These are phyloP conservation scores for Teratosphaeria pseudoeucalypti DNA, from an alignment of 2,329 filamentous ascomycete species.

Conservation along the genomic window DNA sequence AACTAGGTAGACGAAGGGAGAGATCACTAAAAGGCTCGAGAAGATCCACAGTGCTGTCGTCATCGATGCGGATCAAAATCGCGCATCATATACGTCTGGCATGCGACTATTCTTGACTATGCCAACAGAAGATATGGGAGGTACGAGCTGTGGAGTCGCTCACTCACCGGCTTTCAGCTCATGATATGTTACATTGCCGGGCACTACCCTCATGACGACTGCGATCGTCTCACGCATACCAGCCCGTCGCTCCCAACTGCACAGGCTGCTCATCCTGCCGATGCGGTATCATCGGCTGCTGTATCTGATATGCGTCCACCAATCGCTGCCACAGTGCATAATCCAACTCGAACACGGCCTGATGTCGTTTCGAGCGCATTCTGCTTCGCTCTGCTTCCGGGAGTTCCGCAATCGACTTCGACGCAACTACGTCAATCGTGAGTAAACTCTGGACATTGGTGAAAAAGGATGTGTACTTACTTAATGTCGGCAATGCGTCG, in stretches of 20 bases:
- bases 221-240: constrained; percentile 47
- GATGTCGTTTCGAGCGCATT: constrained; percentile 51
- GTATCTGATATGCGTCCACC: constrained; percentile 64
- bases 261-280: constrained; percentile 46
- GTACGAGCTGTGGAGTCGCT: background rate
- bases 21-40: too few species aligned
- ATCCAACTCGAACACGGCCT: constrained; percentile 81
- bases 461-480: constrained; percentile 43
- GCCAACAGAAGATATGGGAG: too few species aligned
- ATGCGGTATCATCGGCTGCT: constrained; percentile 75
- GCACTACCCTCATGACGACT: background rate
- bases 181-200: background rate
- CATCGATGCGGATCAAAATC: too few species aligned
- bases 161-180: background rate
- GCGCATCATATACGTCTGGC: too few species aligned
- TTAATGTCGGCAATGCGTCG: constrained; percentile 63
- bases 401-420: constrained; percentile 36
- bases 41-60: too few species aligned
- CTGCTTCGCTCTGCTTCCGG: constrained; percentile 45
- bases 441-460: background rate
- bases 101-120: too few species aligned
- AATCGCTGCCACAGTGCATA: constrained; percentile 73
- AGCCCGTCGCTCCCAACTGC: constrained; percentile 49
- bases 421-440: constrained; percentile 27
- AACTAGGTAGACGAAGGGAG: too few species aligned